Base-by-base conservation (phyloP, 2,329 filamentous ascomycete genomes). In the Colletotrichum tabaci region DNA sequence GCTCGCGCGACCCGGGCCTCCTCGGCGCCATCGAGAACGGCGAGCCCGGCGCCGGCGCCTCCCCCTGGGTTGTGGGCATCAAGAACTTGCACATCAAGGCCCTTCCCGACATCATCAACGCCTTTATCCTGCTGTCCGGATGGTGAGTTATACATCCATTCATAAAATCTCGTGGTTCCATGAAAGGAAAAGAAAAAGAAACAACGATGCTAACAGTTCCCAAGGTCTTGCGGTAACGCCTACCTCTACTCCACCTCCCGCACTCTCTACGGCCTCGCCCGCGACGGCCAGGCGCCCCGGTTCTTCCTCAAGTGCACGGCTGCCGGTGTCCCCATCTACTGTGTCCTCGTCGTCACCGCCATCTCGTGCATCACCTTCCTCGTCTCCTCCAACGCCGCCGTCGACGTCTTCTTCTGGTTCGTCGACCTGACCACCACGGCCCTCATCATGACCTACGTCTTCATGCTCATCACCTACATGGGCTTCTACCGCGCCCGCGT, bases 101-200 rank as follows among this genome's bases (percentile, higher is more conserved):
- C 4, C 79, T 91, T 1, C 88, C 89, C 6, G 82, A 89, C 74
- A 87, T 91, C 53, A 87, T 91, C 77, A 91, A 91, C 76, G 87
- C 87, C 9, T 73, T 76, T 38, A 79, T 79, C 40, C 42, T 78
- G 61, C 73, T 78, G 3, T 77, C 76, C 0, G 77, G 77, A 49
- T 73, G 71, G 71, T 71, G 6, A 66, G 70, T 71, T n/a, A 35
- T 4, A 2, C 18, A 23, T 30, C n/a, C 5, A 30, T 18, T 1
- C 6, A 18, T 47, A 30, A 30, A 35, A 35, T 1, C 30, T 35
- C 30, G 30, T 35, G 30, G 30, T 35, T 35, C 8, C 30, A 35
- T 2, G 8, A 35, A 9, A 35, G 1, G 7, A 30, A 9, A 30
- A 23, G 6, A 53, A 8, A 2, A 23, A 9, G 16, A n/a, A 10